Percentiles rank a stretch among this genome's conserved stretches.
phyloP scores from a whole-genome alignment of 208 protist species.

The Crithidia brevicula region DNA sequence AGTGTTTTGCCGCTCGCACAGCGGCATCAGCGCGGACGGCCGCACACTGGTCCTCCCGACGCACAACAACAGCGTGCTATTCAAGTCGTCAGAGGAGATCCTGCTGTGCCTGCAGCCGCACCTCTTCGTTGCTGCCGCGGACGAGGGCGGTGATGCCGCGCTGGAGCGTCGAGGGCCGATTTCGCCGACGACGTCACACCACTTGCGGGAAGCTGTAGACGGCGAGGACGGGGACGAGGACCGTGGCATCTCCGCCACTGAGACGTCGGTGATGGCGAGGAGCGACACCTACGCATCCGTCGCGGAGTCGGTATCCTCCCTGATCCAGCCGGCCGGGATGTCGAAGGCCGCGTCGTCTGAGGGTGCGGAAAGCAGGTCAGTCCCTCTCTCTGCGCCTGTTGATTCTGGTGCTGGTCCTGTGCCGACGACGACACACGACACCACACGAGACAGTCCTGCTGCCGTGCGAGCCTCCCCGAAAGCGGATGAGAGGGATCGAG shows the following conservation, averaged over 20 bases:
- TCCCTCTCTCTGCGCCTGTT: no score
- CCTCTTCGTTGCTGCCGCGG: conserved; percentile 21
- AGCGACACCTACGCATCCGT: background rate
- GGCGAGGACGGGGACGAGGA: background rate
- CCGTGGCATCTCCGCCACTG: background rate
- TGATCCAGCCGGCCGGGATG: no score
- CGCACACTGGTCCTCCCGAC: conserved; percentile 66
- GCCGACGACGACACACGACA: no score
- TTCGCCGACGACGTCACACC: background rate
- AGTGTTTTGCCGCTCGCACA: conserved; percentile 68
- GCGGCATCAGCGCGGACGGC: conserved; percentile 65
- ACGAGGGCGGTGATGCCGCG: conserved; percentile 21
- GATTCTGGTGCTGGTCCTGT: no score
- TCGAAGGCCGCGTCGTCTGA: no score
- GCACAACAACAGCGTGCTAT: conserved; percentile 53
- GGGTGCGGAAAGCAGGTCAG: no score
- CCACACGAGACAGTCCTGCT: no score
- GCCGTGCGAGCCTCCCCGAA: no score
- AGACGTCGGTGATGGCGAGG: background rate
- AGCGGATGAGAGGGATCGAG: no score
- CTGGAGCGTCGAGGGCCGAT: background rate
- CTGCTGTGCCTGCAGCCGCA: conserved; percentile 38
- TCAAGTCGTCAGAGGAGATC: conserved; percentile 58
- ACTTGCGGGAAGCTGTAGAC: background rate
- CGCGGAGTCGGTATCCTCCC: background rate